Evolutionary conservation across 2,329 filamentous ascomycete species (phyloP).

Genomic region (Bimuria novae-zelandiae): DNA sequence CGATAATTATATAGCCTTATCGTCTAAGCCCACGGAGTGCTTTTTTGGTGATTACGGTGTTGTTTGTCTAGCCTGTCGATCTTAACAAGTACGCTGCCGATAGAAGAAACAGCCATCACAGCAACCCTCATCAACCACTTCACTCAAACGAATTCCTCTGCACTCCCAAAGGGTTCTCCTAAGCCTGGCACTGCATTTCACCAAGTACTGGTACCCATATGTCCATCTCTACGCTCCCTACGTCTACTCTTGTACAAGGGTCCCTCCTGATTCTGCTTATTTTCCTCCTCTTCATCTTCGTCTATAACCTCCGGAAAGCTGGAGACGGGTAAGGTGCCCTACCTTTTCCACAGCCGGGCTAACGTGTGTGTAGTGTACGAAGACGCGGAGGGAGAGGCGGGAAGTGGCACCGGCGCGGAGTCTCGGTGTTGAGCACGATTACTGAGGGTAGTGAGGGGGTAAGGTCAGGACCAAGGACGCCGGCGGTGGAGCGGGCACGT

Average conservation of each 20-base stretch:
- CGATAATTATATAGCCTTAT: too few relatives aligned
- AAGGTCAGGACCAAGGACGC: neutral
- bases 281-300: too few relatives aligned
- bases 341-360: too few relatives aligned
- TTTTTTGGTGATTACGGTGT: neutral
- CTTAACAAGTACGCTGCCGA: too few relatives aligned
- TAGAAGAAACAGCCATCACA: neutral
- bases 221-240: neutral
- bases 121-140: neutral
- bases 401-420: slow-evolving; percentile 8
- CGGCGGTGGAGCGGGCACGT: too few relatives aligned
- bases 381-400: too few relatives aligned
- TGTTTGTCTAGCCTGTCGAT: neutral
- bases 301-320: too few relatives aligned
- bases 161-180: neutral
- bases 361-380: too few relatives aligned
- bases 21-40: neutral
- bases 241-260: too few relatives aligned
- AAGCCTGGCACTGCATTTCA: neutral
- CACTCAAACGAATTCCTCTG: neutral
- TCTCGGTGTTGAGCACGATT: slow-evolving; percentile 7
- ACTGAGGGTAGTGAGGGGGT: slow-evolving; percentile 5
- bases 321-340: too few relatives aligned
- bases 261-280: too few relatives aligned
- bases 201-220: neutral